A percentile compares a stretch with the other conserved stretches of the same genome.
Conservation (phyloP, 164 flowering plant species). For the Chimonanthus praecox region DNA sequence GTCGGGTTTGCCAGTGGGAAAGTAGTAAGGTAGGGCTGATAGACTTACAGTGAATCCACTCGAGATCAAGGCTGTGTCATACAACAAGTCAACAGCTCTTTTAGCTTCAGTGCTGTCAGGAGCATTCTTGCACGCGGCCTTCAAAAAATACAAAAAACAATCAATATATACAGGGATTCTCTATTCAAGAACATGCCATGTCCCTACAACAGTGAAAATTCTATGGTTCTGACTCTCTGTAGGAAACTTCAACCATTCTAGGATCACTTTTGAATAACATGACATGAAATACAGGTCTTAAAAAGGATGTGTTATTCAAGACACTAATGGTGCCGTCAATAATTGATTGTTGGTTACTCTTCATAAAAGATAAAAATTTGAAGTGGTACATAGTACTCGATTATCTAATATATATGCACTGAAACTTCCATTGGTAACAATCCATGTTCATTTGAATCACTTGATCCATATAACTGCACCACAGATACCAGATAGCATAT, state of each 20-base stretch:
- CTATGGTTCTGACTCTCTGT: too few species aligned
- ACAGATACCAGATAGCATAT: neutral
- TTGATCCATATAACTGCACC: neutral
- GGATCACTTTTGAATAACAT: too few species aligned
- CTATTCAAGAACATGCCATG: too few species aligned
- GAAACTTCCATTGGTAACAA: neutral
- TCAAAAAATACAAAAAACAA: neutral
- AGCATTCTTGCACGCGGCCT: slow-evolving; percentile 93
- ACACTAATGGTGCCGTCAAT: too few species aligned
- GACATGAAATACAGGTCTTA: too few species aligned
- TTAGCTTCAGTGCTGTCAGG: slow-evolving; percentile 79
- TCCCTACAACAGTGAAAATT: too few species aligned
- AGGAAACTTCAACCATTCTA: too few species aligned
- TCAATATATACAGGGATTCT: neutral
- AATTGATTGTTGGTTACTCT: too few species aligned
- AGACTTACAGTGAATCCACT: slow-evolving; percentile 83
- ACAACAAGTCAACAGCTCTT: slow-evolving; percentile 82
- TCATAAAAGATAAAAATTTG: too few species aligned
- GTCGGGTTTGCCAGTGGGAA: neutral
- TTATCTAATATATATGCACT: neutral
- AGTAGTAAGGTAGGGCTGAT: neutral
- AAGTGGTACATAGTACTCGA: neutral
- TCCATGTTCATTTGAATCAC: neutral
- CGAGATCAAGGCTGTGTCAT: slow-evolving; percentile 89
- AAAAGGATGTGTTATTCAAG: too few species aligned